These are phyloP conservation scores for Hypoxylon sp. DNA, from an alignment of 2,329 filamentous ascomycete species.

Conservation along the genomic window DNA sequence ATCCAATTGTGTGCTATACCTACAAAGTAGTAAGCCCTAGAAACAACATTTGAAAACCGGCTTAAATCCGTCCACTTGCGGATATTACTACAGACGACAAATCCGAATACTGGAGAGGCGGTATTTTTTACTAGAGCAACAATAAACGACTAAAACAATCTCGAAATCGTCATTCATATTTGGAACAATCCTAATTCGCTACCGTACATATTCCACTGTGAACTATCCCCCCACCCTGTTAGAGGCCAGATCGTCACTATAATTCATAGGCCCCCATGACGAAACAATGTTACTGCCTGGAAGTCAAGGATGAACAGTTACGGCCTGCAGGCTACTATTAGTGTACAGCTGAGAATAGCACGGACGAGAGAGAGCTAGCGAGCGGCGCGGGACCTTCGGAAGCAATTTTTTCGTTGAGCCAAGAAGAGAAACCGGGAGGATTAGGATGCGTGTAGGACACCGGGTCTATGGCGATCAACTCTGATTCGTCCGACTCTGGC, in stretches of 20 bases:
- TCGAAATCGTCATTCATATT: constrained; percentile 29
- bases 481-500: constrained; percentile 37
- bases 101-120: background rate
- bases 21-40: background rate
- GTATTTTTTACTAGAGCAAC: background rate
- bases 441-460: constrained; percentile 33
- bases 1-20: background rate
- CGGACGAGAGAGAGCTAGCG: constrained; percentile 15
- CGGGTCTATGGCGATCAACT: constrained; percentile 24
- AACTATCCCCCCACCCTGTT: constrained; percentile 3
- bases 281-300: constrained; percentile 39
- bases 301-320: constrained; percentile 21
- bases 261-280: constrained; percentile 25
- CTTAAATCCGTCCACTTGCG: background rate
- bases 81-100: constrained; percentile 13
- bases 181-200: constrained; percentile 13
- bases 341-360: constrained; percentile 29
- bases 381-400: constrained; percentile 40
- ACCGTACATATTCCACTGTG: background rate
- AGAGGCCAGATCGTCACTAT: constrained; percentile 37
- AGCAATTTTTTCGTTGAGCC: constrained; percentile 31
- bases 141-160: constrained; percentile 26
- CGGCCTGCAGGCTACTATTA: constrained; percentile 25
- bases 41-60: background rate
- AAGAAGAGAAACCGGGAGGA: constrained; percentile 42